Percentiles rank a stretch among this genome's conserved stretches.
Evolutionary conservation across 208 protist genomes (phyloP).

Genomic region (Leishmania gerbilli): DNA sequence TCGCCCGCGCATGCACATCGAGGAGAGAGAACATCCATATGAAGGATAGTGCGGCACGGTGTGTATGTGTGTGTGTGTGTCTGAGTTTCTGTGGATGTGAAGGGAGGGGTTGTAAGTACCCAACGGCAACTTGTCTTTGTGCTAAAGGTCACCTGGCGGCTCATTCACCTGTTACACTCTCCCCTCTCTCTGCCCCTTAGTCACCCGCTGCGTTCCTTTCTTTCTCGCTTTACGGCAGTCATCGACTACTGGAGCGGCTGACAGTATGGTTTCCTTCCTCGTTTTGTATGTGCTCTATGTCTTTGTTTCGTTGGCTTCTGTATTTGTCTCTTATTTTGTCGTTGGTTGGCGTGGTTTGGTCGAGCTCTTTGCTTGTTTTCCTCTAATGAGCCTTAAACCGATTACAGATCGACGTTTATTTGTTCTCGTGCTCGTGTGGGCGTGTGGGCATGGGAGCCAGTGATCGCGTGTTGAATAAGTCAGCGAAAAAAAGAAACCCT

Average conservation of each 20-base stretch:
- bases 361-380: background rate
- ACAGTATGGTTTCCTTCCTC: background rate
- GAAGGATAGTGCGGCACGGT: background rate
- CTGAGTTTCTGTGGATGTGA: background rate
- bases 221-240: background rate
- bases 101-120: background rate
- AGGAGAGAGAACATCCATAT: background rate
- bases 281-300: background rate
- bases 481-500: background rate
- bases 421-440: background rate
- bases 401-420: background rate
- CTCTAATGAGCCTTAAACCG: background rate
- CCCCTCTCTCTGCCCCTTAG: background rate
- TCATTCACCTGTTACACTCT: background rate
- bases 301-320: background rate
- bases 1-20: background rate
- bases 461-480: background rate
- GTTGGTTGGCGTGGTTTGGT: background rate
- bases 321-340: background rate
- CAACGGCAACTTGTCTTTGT: background rate
- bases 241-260: background rate
- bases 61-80: background rate
- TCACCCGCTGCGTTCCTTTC: background rate
- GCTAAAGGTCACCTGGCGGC: background rate
- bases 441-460: conserved; percentile 1